Conservation (phyloP, 202 grass and related monocot genomes). For the Schoenoplectus tabernaemontani region DNA sequence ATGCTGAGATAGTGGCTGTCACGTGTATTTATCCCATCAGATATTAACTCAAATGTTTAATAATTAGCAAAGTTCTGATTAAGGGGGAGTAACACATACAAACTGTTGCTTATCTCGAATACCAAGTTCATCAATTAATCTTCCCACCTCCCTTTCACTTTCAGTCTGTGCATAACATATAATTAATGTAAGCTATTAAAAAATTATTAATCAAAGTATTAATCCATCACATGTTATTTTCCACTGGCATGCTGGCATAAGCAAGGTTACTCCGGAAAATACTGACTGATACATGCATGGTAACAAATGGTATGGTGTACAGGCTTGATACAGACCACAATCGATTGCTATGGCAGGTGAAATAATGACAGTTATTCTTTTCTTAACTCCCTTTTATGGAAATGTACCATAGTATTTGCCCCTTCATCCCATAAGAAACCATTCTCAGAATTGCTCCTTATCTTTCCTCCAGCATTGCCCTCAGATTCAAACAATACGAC, state of each 20-base stretch:
- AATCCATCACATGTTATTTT: neutral
- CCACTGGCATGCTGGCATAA: neutral
- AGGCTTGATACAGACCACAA: neutral
- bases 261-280: neutral
- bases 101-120: constrained; percentile 68
- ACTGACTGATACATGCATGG: neutral
- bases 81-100: constrained; percentile 45
- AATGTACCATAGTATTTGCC: constrained; percentile 93
- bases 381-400: neutral
- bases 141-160: constrained; percentile 53
- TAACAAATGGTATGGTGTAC: neutral
- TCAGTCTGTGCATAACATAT: constrained; percentile 50
- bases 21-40: constrained; percentile 14
- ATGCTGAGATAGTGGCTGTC: constrained; percentile 78
- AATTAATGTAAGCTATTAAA: constrained; percentile 8
- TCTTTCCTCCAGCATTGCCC: constrained; percentile 66
- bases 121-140: constrained; percentile 69
- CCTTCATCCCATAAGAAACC: constrained; percentile 98
- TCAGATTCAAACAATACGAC: constrained; percentile 88
- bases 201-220: constrained; percentile 1
- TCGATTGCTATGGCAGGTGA: neutral
- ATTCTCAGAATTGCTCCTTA: constrained; percentile 58
- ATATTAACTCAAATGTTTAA: neutral
- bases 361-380: neutral
- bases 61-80: neutral